Evolutionary conservation across 2,329 filamentous ascomycete genomes (phyloP).

Genomic region (Triangularia setosa): DNA sequence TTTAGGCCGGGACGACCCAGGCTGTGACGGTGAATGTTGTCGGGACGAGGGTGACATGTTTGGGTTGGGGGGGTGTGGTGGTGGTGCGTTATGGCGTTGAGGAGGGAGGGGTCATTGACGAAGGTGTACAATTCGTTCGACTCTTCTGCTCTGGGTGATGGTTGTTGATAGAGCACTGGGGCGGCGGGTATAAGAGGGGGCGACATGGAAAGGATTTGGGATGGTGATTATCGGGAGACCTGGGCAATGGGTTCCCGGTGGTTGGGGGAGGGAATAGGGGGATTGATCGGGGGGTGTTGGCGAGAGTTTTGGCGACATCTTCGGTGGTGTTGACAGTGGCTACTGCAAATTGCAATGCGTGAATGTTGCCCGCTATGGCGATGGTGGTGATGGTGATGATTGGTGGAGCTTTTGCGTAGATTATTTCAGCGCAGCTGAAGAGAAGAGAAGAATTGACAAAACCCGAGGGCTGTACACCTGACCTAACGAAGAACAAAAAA

Average conservation of each 20-base stretch:
- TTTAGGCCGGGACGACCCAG: too few relatives aligned
- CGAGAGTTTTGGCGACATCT: not conserved
- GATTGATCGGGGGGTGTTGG: not conserved
- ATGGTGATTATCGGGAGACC: not conserved
- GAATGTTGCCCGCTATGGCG: not conserved
- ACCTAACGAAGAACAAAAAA: not conserved
- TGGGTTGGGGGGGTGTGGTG: too few relatives aligned
- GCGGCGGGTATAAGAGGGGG: too few relatives aligned
- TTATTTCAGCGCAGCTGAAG: not conserved
- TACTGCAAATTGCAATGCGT: not conserved
- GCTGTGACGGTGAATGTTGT: too few relatives aligned
- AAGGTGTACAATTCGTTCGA: too few relatives aligned
- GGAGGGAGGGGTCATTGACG: too few relatives aligned
- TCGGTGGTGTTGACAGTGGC: not conserved
- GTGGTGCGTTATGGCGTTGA: too few relatives aligned
- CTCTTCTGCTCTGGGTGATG: too few relatives aligned
- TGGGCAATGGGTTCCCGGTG: too few relatives aligned
- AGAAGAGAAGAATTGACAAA: not conserved
- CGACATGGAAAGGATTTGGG: not conserved
- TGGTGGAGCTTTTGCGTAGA: not conserved
- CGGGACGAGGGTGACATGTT: too few relatives aligned
- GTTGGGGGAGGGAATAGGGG: not conserved
- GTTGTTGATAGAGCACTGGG: too few relatives aligned
- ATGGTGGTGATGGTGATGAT: not conserved
- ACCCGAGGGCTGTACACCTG: not conserved